Conservation (phyloP, 192 early-diverging fungal species). For the Coemansia sp. region DNA sequence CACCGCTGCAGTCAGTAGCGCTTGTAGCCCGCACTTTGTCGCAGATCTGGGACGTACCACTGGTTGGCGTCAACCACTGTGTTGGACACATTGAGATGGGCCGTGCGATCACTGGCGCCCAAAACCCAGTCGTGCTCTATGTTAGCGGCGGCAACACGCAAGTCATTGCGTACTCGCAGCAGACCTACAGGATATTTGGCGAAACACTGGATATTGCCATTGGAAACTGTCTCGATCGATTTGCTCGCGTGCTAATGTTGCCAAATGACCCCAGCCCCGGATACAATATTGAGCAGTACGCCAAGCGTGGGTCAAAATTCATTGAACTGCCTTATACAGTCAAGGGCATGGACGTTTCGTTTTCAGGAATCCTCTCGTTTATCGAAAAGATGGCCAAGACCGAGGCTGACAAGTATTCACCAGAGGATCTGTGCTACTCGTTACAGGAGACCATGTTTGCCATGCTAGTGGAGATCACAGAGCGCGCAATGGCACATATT, state of each 20-base stretch:
- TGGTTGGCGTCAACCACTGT: slow-evolving; percentile 98
- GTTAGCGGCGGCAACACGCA: slow-evolving; percentile 99
- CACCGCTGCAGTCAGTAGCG: slow-evolving; percentile 89
- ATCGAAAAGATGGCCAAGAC: slow-evolving; percentile 78
- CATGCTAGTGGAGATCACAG: slow-evolving; percentile 99
- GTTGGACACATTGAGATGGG: slow-evolving; percentile 99
- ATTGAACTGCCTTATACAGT: slow-evolving; percentile 94
- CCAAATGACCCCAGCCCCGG: slow-evolving; percentile 97
- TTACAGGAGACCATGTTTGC: slow-evolving; percentile 98
- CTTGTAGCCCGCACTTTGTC: slow-evolving; percentile 91
- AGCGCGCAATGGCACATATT: slow-evolving; percentile 98
- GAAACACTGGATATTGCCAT: slow-evolving; percentile 98
- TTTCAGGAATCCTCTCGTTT: slow-evolving; percentile 91
- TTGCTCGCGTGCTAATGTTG: slow-evolving; percentile 89
- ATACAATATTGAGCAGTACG: slow-evolving; percentile 96
- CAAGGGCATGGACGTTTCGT: slow-evolving; percentile 99
- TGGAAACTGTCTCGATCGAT: slow-evolving; percentile 97
- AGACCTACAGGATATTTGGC: slow-evolving; percentile 95
- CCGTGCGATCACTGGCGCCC: slow-evolving; percentile 89
- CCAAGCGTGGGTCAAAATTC: slow-evolving; percentile 85
- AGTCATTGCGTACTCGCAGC: slow-evolving; percentile 95
- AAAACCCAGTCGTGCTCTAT: slow-evolving; percentile 95
- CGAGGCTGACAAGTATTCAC: slow-evolving; percentile 60
- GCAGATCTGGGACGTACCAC: slow-evolving; percentile 87
- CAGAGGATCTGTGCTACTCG: slow-evolving; percentile 95